Conservation (phyloP, 305 asterid species). For the Ruellia speciosa region DNA sequence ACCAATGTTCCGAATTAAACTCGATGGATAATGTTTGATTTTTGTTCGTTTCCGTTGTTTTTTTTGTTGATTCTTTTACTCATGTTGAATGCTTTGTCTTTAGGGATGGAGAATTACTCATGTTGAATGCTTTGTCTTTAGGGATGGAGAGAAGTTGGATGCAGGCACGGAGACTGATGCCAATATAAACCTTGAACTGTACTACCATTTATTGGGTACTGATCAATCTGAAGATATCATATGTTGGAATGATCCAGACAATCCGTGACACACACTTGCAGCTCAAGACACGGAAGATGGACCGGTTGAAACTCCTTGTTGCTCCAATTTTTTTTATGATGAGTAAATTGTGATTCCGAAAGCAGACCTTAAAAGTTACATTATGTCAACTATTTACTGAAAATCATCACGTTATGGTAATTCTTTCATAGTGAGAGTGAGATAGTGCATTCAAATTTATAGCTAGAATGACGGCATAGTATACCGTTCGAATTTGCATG, state of each 20-base stretch:
- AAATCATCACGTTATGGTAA: too few relatives aligned
- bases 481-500: too few relatives aligned
- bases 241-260: conserved; percentile 74
- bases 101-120: too few relatives aligned
- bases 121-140: too few relatives aligned
- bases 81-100: conserved; percentile 25
- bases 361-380: too few relatives aligned
- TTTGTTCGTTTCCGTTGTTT: conserved; percentile 14
- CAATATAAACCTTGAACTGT: conserved; percentile 68
- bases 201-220: conserved; percentile 86
- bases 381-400: too few relatives aligned
- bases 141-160: conserved; percentile 67
- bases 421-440: too few relatives aligned
- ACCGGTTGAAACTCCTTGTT: too few relatives aligned
- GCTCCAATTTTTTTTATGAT: too few relatives aligned
- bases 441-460: too few relatives aligned
- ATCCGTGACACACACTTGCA: conserved; percentile 61
- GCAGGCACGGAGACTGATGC: conserved; percentile 83
- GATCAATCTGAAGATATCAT: conserved; percentile 86
- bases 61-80: conserved; percentile 15
- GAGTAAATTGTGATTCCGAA: too few relatives aligned
- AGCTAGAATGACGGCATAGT: too few relatives aligned
- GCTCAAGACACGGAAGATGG: conserved; percentile 88
- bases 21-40: background rate
- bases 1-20: background rate